Evolutionary conservation across 2,329 filamentous ascomycete genomes (phyloP), one percentile per base, ranked within the genome.

Genomic region (Cadophora malorum): DNA sequence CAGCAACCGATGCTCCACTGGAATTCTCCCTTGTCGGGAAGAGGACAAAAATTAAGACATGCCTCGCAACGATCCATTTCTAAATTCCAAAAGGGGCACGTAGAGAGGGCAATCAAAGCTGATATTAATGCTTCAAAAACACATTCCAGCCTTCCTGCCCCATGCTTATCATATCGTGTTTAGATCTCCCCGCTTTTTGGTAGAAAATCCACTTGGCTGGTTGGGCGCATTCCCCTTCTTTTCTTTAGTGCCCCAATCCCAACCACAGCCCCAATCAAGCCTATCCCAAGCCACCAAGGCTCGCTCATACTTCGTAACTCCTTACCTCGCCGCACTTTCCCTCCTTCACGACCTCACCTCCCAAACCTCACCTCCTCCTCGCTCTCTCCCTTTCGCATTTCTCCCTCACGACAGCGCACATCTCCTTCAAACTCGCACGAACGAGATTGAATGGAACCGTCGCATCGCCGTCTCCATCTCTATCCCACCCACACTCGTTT

Each of bases 361-460:
- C 25, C 10, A 21, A 19, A n/a, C 52, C 28, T 33, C 28, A n/a
- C 16, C 4, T 9, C 12, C 35, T 38, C 35, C 35, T 35, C 33
- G 9, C 12, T 53, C 16, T 1, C 52, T 31, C 8, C 6, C 52
- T 55, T 4, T 14, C n/a, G 28, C 28, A 28, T 49, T n/a, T 6
- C 28, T 33, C 28, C 52, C 25, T 55, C 52, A 55, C 52, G 25
- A 28, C 28, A n/a, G 52, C 52, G 52, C 52, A 55, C 52, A 55
- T 55, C 52, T 55, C 52, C 52, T 19, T n/a, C 25, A 19, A 28
- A 25, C 52, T 31, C 52, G 25, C 31, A 5, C 25, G 14, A 16
- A 45, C 41, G 41, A 19, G 52, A 16, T 55, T 55, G 52, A 55
- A 55, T 55, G 52, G 55, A 59, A 59, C 41, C 31, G 33, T 59